Conservation (phyloP, 75 land plant genomes). For the Selaginella moellendorffii region DNA sequence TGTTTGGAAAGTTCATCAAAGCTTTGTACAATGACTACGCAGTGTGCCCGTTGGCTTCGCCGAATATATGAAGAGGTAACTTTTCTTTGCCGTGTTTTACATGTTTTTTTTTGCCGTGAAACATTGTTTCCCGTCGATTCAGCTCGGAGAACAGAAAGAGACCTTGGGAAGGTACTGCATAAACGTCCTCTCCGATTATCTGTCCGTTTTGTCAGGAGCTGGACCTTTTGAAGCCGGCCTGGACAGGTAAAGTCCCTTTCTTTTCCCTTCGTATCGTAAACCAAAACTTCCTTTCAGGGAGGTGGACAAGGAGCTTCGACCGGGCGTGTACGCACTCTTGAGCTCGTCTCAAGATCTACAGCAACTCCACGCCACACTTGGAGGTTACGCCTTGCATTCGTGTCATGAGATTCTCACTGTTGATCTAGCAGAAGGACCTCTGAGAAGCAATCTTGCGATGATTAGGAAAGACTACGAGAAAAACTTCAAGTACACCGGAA, state of each 20-base stretch:
- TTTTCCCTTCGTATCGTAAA: background rate
- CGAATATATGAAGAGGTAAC: constrained; percentile 84
- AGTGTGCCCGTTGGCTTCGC: constrained; percentile 63
- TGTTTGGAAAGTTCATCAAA: constrained; percentile 47
- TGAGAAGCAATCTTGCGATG: constrained; percentile 19
- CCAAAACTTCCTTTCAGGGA: constrained; percentile 36
- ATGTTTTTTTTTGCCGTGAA: no score
- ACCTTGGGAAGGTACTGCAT: constrained; percentile 32
- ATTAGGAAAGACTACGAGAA: constrained; percentile 20
- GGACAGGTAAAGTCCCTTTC: constrained; percentile 30
- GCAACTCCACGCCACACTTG: constrained; percentile 66
- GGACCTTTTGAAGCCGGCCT: constrained; percentile 45
- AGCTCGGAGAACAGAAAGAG: constrained; percentile 75
- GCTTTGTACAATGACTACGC: constrained; percentile 36
- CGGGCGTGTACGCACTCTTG: constrained; percentile 78
- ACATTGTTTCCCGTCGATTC: no score
- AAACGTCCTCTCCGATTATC: constrained; percentile 59
- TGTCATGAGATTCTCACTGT: background rate
- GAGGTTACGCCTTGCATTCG: constrained; percentile 32
- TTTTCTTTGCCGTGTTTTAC: background rate
- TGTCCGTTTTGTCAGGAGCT: constrained; percentile 49
- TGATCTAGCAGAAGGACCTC: constrained; percentile 25
- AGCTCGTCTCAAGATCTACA: constrained; percentile 73
- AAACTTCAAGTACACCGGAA: constrained; percentile 30
- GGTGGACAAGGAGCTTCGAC: constrained; percentile 60